Conservation (phyloP, 495 filamentous ascomycete genomes). For the Neurospora sp. region DNA sequence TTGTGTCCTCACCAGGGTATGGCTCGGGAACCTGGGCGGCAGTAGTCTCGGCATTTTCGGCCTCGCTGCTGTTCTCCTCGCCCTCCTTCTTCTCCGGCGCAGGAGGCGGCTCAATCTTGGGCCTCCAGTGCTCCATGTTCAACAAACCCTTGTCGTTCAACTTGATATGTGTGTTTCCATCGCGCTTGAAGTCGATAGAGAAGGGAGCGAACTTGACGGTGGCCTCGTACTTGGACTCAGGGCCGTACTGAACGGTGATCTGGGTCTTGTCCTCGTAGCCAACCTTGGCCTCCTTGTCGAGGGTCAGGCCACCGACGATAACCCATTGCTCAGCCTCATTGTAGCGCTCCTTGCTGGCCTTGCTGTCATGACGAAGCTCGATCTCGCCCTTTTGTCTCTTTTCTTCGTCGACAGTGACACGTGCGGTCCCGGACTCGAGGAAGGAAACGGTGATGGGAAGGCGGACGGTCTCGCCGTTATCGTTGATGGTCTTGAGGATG, state of each 20-base stretch:
- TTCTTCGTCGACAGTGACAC: slow-evolving; percentile 84
- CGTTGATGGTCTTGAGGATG: slow-evolving; percentile 63
- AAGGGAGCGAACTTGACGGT: slow-evolving; percentile 77
- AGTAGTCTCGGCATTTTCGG: slow-evolving; percentile 1
- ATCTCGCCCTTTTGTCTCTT: slow-evolving; percentile 82
- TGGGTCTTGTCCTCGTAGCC: slow-evolving; percentile 46
- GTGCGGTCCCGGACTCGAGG: slow-evolving; percentile 74
- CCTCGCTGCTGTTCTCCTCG: slow-evolving; percentile 18
- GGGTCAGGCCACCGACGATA: slow-evolving; percentile 65
- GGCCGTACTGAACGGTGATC: slow-evolving; percentile 75
- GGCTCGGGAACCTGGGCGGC: neutral
- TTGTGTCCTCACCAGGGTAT: slow-evolving; percentile 51
- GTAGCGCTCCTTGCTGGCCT: slow-evolving; percentile 82
- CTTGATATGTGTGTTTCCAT: slow-evolving; percentile 71
- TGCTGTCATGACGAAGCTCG: slow-evolving; percentile 73
- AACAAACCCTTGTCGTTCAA: slow-evolving; percentile 79
- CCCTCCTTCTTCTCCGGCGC: slow-evolving; percentile 43
- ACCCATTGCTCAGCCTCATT: slow-evolving; percentile 84
- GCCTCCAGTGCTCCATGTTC: slow-evolving; percentile 93
- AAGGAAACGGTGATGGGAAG: slow-evolving; percentile 82
- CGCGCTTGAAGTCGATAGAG: slow-evolving; percentile 70
- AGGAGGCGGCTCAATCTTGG: slow-evolving; percentile 62
- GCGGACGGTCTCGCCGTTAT: slow-evolving; percentile 51
- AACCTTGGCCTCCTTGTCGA: slow-evolving; percentile 56
- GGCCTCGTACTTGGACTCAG: slow-evolving; percentile 63